Conservation (phyloP, 345 rosid genomes). For the Euphorbia tirucalli region DNA sequence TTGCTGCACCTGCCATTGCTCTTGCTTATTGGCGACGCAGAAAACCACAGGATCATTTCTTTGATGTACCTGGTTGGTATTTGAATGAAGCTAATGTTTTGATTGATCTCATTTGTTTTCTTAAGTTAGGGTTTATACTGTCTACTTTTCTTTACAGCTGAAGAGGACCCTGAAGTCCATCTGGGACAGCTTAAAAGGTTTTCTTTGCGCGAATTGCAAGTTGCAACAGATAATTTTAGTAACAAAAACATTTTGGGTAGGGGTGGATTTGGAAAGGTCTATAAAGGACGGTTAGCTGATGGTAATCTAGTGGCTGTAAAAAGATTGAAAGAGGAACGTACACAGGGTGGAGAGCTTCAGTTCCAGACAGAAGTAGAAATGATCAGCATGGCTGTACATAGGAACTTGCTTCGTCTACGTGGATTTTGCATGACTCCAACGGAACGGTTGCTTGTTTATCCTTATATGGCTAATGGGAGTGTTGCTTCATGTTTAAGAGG, state of each 20-base stretch:
- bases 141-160: slow-evolving; percentile 53
- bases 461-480: slow-evolving; percentile 89
- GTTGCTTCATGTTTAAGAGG: slow-evolving; percentile 95
- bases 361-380: slow-evolving; percentile 94
- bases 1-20: slow-evolving; percentile 88
- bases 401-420: slow-evolving; percentile 75
- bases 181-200: slow-evolving; percentile 89
- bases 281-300: slow-evolving; percentile 79
- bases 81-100: slow-evolving; percentile 8
- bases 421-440: slow-evolving; percentile 98
- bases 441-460: slow-evolving; percentile 86
- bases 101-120: slow-evolving; percentile 6
- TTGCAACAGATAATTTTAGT: slow-evolving; percentile 82
- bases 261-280: slow-evolving; percentile 92
- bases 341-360: slow-evolving; percentile 80
- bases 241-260: slow-evolving; percentile 66
- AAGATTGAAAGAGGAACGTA: slow-evolving; percentile 86
- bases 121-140: slow-evolving; percentile 10
- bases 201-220: slow-evolving; percentile 76
- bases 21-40: slow-evolving; percentile 72
- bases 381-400: slow-evolving; percentile 94
- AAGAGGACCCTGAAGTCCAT: slow-evolving; percentile 93
- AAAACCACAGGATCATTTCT: slow-evolving; percentile 85
- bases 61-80: slow-evolving; percentile 88
- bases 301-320: slow-evolving; percentile 81